Evolutionary conservation across 371 early-diverging fungal species (phyloP), one percentile per base, ranked within the genome.

Genomic region (Zopfochytrium polystomum): DNA sequence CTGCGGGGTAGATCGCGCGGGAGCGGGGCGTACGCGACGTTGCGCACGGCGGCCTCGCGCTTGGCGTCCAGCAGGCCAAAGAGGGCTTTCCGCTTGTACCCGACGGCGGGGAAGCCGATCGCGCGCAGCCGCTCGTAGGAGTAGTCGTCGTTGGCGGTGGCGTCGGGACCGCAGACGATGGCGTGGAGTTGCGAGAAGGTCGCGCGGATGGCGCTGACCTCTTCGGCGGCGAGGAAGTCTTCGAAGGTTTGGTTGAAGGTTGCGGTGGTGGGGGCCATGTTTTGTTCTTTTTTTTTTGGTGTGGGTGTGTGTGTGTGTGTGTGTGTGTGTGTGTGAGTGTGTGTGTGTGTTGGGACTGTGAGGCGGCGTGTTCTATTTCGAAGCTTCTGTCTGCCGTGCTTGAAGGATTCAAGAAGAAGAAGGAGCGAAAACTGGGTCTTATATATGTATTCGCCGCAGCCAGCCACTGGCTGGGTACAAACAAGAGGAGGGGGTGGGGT

Each of bases 11-110:
- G 5, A 6, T 30, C 38, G 43, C n/a, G 23, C 7, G 15, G 33
- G 11, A 35, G 18, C 27, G 20, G 5, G 54, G 1, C 9, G n/a
- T 26, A 7, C 11, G 15, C 43, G 23, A 20, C 27, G 30, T 6
- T 20, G 30, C 7, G 7, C 25, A 18, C 29, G 26, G 30, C n/a
- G 44, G 60, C 60, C 15, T 11, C 20, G 20, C 50, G 4, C 45
- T 53, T 51, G 44, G 44, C n/a, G 33, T 62, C 62, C 23, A 62
- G 38, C 23, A 43, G 15, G 23, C 20, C 46, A 22, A 62, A 45
- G 48, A 62, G 47, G 4, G 54, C 26, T 29, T 55, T 54, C 4
- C 55, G 54, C 48, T 62, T 62, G 62, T 54, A 62, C 7, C 55
- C 34, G 50, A 62, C 34, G 7, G 34, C 49, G n/a, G 58, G 58